Evolutionary conservation across 2,329 filamentous ascomycete genomes (phyloP).

Genomic region (Aureobasidium vineae): DNA sequence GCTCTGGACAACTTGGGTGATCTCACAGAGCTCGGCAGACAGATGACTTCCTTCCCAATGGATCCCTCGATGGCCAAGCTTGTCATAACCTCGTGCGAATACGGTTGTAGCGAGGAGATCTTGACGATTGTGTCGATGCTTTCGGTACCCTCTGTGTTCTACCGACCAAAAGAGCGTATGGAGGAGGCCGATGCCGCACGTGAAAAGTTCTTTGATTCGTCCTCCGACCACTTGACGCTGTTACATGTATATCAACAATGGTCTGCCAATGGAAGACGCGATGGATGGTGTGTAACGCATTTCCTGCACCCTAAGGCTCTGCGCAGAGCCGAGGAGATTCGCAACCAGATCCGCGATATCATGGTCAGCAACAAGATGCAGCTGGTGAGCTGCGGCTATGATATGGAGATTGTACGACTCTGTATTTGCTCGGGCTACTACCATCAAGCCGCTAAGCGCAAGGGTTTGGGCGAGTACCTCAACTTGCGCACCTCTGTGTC

Average conservation of each 20-base stretch:
- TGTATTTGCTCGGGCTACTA: conserved; percentile 99
- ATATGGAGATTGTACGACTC: conserved; percentile 93
- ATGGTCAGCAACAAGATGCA: conserved; percentile 92
- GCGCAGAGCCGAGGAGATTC: conserved; percentile 86
- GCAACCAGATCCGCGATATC: conserved; percentile 90
- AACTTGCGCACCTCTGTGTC: conserved; percentile 93
- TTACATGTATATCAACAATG: conserved; percentile 95
- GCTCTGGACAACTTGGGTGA: conserved; percentile 93
- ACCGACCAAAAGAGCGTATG: conserved; percentile 91
- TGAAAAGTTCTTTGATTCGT: conserved; percentile 98
- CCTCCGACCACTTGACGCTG: conserved; percentile 94
- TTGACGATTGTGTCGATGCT: conserved; percentile 98
- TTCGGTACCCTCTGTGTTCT: conserved; percentile 94
- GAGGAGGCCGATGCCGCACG: conserved; percentile 94
- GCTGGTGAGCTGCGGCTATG: conserved; percentile 84
- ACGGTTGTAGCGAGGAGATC: conserved; percentile 96
- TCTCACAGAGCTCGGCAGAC: conserved; percentile 78
- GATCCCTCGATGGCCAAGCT: conserved; percentile 94
- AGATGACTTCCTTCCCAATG: conserved; percentile 99
- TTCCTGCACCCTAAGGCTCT: conserved; percentile 96
- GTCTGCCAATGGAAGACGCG: conserved; percentile 84
- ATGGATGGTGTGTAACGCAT: conserved; percentile 89
- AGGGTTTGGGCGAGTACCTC: conserved; percentile 95
- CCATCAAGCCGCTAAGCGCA: conserved; percentile 93
- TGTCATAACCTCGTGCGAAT: conserved; percentile 78